A percentile compares a stretch with the other conserved stretches of the same genome.
Evolutionary conservation across 768 basidiomycete genomes (phyloP).

Genomic region (Pulveroboletus sp.): DNA sequence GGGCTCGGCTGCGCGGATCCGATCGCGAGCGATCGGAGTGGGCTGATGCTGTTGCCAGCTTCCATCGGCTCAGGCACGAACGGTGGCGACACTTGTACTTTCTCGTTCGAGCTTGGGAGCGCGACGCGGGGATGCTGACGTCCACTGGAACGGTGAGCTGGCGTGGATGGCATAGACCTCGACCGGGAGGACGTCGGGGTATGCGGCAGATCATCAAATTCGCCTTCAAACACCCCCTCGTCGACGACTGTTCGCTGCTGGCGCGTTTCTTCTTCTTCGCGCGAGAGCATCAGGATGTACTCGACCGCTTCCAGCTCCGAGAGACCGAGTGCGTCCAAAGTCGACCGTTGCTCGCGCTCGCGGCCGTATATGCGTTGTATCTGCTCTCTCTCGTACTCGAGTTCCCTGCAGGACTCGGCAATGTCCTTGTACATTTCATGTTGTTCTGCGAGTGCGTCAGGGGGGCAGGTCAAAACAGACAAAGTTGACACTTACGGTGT

Average conservation of each 20-base stretch:
- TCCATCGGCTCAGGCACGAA: constrained; percentile 51
- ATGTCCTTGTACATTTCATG: too few relatives aligned
- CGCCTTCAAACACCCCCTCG: constrained; percentile 55
- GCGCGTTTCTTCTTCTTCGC: constrained; percentile 55
- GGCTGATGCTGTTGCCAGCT: constrained; percentile 40
- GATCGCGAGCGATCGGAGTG: constrained; percentile 14
- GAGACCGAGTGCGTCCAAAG: constrained; percentile 59
- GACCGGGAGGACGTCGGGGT: constrained; percentile 17
- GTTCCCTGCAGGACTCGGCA: constrained; percentile 37
- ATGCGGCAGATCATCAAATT: constrained; percentile 30
- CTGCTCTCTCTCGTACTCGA: constrained; percentile 47
- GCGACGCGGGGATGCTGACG: constrained; percentile 30
- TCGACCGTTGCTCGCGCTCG: constrained; percentile 54
- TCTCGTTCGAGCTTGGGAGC: constrained; percentile 39
- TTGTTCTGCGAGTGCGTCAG: too few relatives aligned
- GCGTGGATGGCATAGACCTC: constrained; percentile 5
- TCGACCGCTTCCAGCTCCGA: too few relatives aligned
- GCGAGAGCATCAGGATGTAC: constrained; percentile 88
- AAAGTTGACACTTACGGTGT: too few relatives aligned
- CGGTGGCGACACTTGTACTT: constrained; percentile 54
- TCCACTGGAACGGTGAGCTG: constrained; percentile 14
- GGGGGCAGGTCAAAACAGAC: too few relatives aligned
- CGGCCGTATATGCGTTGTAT: constrained; percentile 39
- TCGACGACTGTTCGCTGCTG: constrained; percentile 28
- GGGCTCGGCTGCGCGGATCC: constrained; percentile 7